Evolutionary conservation across 2,329 filamentous ascomycete species (phyloP).

Genomic region (Sporothrix luriei): DNA sequence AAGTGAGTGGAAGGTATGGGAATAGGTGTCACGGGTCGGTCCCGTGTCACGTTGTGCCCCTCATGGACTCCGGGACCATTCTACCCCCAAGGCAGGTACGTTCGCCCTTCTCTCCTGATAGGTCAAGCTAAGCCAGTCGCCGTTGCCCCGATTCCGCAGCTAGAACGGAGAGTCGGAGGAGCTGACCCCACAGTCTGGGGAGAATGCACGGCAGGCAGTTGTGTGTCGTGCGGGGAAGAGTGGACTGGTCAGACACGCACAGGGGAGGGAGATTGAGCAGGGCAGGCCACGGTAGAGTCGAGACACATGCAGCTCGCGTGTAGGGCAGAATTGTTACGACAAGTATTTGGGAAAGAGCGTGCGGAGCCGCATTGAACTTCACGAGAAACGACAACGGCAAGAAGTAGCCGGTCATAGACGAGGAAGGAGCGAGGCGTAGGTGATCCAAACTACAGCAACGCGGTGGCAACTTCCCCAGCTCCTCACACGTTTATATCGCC

Average conservation of each 20-base stretch:
- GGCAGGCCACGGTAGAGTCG: not conserved
- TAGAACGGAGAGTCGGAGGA: not conserved
- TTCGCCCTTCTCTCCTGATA: not conserved
- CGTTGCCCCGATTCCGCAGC: conserved; percentile 13
- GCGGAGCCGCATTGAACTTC: conserved; percentile 16
- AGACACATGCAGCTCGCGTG: not conserved
- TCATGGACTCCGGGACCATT: not conserved
- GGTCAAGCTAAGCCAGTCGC: not conserved
- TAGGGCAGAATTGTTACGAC: not conserved
- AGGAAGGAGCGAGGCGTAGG: too few relatives aligned
- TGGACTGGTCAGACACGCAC: not conserved
- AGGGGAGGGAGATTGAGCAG: not conserved
- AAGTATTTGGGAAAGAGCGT: not conserved
- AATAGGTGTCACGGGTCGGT: not conserved
- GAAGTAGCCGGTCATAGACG: not conserved
- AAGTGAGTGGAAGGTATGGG: not conserved
- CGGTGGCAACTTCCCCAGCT: too few relatives aligned
- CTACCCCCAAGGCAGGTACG: too few relatives aligned
- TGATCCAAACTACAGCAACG: too few relatives aligned
- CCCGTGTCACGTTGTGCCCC: not conserved
- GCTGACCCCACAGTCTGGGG: not conserved
- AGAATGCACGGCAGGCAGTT: not conserved
- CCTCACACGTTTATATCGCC: too few relatives aligned
- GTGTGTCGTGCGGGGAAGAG: not conserved
- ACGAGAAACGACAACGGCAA: not conserved